Conservation (phyloP, 164 flowering plant species). For the Houttuynia cordata region DNA sequence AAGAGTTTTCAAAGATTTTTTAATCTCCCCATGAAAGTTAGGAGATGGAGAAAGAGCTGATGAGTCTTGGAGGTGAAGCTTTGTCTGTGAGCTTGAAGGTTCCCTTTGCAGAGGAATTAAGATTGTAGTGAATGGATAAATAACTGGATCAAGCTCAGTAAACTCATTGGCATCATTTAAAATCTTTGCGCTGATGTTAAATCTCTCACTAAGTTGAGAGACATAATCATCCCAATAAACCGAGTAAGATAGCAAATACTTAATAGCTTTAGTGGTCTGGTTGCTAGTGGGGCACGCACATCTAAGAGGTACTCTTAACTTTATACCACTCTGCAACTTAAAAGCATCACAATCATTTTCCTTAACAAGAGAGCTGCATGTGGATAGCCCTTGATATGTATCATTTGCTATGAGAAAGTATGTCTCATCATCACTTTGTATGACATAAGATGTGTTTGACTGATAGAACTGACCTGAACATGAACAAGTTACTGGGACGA, state of each 20-base stretch:
- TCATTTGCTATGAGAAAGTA: conserved; percentile 39
- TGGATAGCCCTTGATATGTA: conserved; percentile 56
- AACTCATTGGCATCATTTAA: conserved; percentile 39
- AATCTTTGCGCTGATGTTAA: conserved; percentile 19
- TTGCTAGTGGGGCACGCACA: conserved; percentile 57
- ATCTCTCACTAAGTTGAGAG: conserved; percentile 19
- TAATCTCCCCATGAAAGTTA: background rate
- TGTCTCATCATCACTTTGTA: conserved; percentile 25
- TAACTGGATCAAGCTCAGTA: background rate
- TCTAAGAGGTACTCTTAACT: conserved; percentile 37
- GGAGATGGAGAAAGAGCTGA: conserved; percentile 8
- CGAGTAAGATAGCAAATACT: conserved; percentile 36
- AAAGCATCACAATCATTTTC: conserved; percentile 22
- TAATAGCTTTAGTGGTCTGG: conserved; percentile 31
- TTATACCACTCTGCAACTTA: conserved; percentile 11
- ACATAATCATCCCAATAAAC: conserved; percentile 22
- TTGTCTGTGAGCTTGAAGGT: conserved; percentile 22
- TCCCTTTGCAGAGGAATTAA: conserved; percentile 35
- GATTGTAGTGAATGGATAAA: conserved; percentile 37
- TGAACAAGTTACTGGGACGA: conserved; percentile 55
- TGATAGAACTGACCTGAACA: conserved; percentile 40
- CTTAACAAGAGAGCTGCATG: conserved; percentile 44
- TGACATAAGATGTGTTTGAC: conserved; percentile 29
- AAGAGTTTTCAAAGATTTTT: conserved; percentile 27
- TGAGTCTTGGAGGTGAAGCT: conserved; percentile 14